These are phyloP conservation scores for Phycomyces blakesleeanus DNA, from an alignment of 192 early-diverging fungal species.

Conservation along the genomic window DNA sequence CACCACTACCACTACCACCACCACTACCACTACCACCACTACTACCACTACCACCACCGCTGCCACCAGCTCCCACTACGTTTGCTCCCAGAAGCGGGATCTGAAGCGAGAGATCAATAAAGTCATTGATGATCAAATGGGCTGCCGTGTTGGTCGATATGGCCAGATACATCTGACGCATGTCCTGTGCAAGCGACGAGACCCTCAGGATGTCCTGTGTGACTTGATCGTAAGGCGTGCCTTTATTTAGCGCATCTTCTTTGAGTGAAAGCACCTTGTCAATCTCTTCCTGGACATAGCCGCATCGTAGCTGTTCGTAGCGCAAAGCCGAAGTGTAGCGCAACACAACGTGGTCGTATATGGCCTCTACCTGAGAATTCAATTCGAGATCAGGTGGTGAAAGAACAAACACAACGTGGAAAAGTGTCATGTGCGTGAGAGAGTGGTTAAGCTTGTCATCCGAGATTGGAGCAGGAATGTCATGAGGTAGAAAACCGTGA, in stretches of 20 bases:
- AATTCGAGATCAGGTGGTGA: constrained; percentile 49
- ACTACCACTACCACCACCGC: too few species aligned
- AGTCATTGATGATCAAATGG: constrained; percentile 73
- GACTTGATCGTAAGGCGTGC: constrained; percentile 20
- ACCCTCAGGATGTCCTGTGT: constrained; percentile 50
- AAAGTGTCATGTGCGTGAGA: constrained; percentile 60
- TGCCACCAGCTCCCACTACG: background rate
- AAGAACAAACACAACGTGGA: constrained; percentile 79
- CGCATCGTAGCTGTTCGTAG: constrained; percentile 74
- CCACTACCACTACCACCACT: too few species aligned
- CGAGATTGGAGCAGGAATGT: constrained; percentile 1
- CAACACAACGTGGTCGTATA: constrained; percentile 69
- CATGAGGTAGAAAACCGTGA: background rate
- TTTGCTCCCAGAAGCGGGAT: constrained; percentile 39
- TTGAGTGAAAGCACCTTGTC: constrained; percentile 69
- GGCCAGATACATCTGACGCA: constrained; percentile 57
- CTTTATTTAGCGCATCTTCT: constrained; percentile 54
- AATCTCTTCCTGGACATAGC: constrained; percentile 69
- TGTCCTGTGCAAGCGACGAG: constrained; percentile 59
- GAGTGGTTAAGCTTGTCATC: constrained; percentile 1
- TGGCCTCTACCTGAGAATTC: constrained; percentile 54
- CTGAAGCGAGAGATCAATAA: constrained; percentile 71
- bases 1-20: too few species aligned
- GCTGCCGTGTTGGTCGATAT: constrained; percentile 46
- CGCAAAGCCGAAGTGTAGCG: constrained; percentile 68